A percentile compares a stretch with the other conserved stretches of the same genome.
These are phyloP conservation scores for Phylloporus gajari DNA, from an alignment of 1,284 basidiomycete genomes.

Conservation along the genomic window DNA sequence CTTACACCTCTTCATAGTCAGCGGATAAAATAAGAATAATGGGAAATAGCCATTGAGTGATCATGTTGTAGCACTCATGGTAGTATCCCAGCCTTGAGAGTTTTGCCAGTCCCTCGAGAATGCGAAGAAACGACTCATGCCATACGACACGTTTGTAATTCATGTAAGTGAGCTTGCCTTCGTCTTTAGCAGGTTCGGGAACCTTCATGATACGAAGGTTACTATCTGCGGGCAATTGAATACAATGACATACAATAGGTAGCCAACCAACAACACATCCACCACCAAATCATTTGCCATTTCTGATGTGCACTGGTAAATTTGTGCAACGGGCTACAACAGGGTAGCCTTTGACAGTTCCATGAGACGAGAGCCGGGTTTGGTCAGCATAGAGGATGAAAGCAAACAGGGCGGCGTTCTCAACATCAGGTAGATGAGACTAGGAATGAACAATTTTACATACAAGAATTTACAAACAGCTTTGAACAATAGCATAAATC, in stretches of 20 bases:
- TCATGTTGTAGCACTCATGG: background rate
- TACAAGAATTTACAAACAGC: background rate
- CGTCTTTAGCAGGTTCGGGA: conserved; percentile 4
- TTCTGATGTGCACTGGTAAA: background rate
- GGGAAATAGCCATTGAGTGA: background rate
- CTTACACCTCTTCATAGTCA: background rate
- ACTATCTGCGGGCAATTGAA: too few relatives aligned
- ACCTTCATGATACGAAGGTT: background rate
- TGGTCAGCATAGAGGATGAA: background rate
- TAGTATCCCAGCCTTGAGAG: background rate
- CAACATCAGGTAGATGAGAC: background rate
- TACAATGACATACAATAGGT: background rate
- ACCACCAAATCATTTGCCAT: background rate
- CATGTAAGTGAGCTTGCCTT: conserved; percentile 31
- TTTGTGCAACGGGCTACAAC: background rate
- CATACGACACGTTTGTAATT: conserved; percentile 38
- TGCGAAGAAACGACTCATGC: conserved; percentile 38
- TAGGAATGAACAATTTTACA: background rate
- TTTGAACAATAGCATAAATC: background rate
- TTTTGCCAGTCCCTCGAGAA: conserved; percentile 30
- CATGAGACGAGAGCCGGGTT: background rate
- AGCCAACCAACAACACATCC: background rate
- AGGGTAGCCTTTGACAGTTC: background rate
- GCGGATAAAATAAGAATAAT: background rate
- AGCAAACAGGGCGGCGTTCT: background rate